Base-by-base conservation (phyloP, 176 grass and related monocot genomes). In the Neostapfia colusana region DNA sequence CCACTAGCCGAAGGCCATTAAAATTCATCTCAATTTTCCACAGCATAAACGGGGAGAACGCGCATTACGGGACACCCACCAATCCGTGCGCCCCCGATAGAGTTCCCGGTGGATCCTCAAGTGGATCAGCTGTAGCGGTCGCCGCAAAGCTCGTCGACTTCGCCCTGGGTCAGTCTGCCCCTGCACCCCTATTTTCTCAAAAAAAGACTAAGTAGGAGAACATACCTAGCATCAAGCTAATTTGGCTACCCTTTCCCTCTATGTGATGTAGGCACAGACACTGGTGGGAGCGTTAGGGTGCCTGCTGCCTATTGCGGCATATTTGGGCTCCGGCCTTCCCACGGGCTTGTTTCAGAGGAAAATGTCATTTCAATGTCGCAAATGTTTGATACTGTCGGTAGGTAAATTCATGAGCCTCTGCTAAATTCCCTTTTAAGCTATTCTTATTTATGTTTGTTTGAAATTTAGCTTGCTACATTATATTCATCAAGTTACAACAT, bases 41-140 rank as follows among this genome's bases (percentile, higher is more conserved):
- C 72, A 97, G 88, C 78, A 97, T 97, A 64, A 89, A 97, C 74
- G 90, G 93, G 13, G 93, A 97, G 80, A 97, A 97, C 65, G 79
- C 79, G 65, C 93, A 97, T 65, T 97, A 93, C 69, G 93, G 93
- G 51, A 97, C 90, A 18, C 93, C 90, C 13, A 80, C n/a, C 40
- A 97, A 97, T 80, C 93, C 93, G 7, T 91, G 90, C 48, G 90
- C 74, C 14, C 86, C 88, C 2, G 88, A 77, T 80, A 67, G 93
- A 61, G 85, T 97, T 6, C 90, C 93, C 2, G 90, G 93, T 24
- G 93, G 93, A 51, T 97, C 90, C 55, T 97, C 93, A 8, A 97
- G 93, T 70, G 93, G 93, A 58, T 97, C 93, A 26, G 88, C 90
- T 41, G 93, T 93, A 0, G 90, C 88, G 0, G 93, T 97, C 38